These are phyloP conservation scores for Clavulina sp. DNA, from an alignment of 768 basidiomycete genomes.

Conservation along the genomic window DNA sequence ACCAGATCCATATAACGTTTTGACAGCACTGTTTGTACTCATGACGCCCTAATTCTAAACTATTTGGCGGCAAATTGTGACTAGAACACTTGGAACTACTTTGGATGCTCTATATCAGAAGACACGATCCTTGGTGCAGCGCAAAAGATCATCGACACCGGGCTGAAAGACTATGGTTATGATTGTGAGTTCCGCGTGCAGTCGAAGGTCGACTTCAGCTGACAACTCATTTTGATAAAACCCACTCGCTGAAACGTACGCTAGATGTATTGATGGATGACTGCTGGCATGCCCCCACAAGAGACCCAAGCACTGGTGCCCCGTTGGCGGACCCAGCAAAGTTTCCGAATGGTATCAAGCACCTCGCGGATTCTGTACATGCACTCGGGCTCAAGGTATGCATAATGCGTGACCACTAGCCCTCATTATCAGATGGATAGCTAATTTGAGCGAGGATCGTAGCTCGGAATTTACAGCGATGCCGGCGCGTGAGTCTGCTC, in stretches of 20 bases:
- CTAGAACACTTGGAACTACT: conserved; percentile 24
- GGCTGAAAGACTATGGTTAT: conserved; percentile 22
- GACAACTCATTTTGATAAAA: background rate
- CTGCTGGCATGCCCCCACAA: conserved; percentile 16
- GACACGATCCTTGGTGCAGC: conserved; percentile 22
- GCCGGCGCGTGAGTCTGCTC: conserved; percentile 17
- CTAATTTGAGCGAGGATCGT: background rate
- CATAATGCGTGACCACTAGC: background rate
- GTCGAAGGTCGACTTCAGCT: background rate
- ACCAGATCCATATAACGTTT: too few relatives aligned
- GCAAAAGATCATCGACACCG: conserved; percentile 18
- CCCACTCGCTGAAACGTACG: background rate
- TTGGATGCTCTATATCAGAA: conserved; percentile 23
- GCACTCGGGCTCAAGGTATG: conserved; percentile 12
- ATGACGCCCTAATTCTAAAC: background rate
- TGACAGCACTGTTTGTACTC: too few relatives aligned
- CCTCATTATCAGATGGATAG: background rate
- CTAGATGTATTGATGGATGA: conserved; percentile 24
- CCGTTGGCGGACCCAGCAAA: conserved; percentile 10
- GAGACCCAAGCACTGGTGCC: conserved; percentile 6
- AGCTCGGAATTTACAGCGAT: conserved; percentile 24
- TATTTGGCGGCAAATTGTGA: background rate
- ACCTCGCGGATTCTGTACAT: conserved; percentile 12
- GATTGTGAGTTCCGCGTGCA: conserved; percentile 17
- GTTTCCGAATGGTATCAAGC: conserved; percentile 13